Evolutionary conservation across 192 early-diverging fungal species (phyloP).

Genomic region (Oehlia diaphana): DNA sequence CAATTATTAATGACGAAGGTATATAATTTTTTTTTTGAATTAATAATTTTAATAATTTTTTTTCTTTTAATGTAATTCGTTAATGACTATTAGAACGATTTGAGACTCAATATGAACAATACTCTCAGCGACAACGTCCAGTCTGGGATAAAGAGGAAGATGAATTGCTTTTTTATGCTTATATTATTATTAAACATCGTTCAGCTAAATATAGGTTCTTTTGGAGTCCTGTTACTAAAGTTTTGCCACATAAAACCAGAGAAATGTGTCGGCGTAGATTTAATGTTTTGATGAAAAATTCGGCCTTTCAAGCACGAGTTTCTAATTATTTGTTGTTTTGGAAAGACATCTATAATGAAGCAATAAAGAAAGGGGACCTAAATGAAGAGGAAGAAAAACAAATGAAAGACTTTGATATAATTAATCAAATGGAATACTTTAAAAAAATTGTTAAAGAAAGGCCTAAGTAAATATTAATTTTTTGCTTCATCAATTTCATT

Average conservation of each 20-base stretch:
- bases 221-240: constrained; percentile 29
- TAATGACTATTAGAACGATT: neutral
- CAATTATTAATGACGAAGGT: constrained; percentile 29
- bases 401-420: constrained; percentile 30
- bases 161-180: constrained; percentile 27
- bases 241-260: constrained; percentile 28
- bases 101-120: constrained; percentile 32
- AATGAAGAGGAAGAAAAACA: constrained; percentile 23
- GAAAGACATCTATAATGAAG: constrained; percentile 29
- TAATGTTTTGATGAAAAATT: constrained; percentile 25
- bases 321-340: constrained; percentile 13
- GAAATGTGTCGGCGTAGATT: constrained; percentile 33
- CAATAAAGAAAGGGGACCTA: constrained; percentile 14
- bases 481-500: neutral
- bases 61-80: neutral
- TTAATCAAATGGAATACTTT: constrained; percentile 22
- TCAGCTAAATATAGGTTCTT: constrained; percentile 24
- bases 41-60: too few species aligned
- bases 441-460: constrained; percentile 12
- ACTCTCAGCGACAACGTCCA: constrained; percentile 16
- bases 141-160: constrained; percentile 27
- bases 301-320: neutral
- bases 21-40: neutral
- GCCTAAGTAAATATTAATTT: constrained; percentile 12
- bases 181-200: constrained; percentile 30